phyloP scores from a whole-genome alignment of 2,329 filamentous ascomycete species.

The Fusarium burgessii region DNA sequence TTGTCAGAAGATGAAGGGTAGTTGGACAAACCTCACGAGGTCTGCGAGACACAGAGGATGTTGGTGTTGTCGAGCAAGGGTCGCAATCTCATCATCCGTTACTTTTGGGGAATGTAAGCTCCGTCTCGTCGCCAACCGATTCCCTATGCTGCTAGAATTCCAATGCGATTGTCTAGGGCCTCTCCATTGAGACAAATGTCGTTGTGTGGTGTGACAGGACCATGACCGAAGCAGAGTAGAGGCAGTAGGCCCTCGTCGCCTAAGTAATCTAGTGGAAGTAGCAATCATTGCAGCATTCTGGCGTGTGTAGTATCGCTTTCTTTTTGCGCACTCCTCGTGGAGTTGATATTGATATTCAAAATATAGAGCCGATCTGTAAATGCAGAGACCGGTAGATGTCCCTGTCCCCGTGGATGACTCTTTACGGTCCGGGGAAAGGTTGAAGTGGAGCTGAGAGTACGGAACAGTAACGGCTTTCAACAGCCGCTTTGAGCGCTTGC shows the following conservation, averaged over 20 bases:
- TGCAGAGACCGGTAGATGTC: background rate
- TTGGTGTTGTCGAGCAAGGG: constrained; percentile 80
- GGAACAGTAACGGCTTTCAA: background rate
- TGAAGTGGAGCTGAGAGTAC: constrained; percentile 7
- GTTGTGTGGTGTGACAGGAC: constrained; percentile 10
- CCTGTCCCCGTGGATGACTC: constrained; percentile 29
- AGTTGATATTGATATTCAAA: background rate
- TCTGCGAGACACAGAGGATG: constrained; percentile 88
- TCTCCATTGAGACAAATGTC: constrained; percentile 16
- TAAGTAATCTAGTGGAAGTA: constrained; percentile 37
- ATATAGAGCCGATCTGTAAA: background rate
- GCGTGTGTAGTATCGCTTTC: background rate
- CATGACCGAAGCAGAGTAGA: constrained; percentile 14
- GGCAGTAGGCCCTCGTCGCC: constrained; percentile 36
- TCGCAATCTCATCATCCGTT: constrained; percentile 81
- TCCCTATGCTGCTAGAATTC: background rate
- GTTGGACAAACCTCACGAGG: constrained; percentile 76
- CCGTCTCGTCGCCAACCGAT: constrained; percentile 9
- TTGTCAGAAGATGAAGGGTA: background rate
- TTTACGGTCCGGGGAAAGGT: constrained; percentile 22
- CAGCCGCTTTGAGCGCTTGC: constrained; percentile 26
- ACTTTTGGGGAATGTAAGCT: constrained; percentile 52
- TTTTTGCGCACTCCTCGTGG: background rate
- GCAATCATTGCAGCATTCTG: constrained; percentile 44
- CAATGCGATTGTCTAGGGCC: constrained; percentile 10